Conservation (phyloP, 2,329 filamentous ascomycete species). For the Neonectria ditissima region DNA sequence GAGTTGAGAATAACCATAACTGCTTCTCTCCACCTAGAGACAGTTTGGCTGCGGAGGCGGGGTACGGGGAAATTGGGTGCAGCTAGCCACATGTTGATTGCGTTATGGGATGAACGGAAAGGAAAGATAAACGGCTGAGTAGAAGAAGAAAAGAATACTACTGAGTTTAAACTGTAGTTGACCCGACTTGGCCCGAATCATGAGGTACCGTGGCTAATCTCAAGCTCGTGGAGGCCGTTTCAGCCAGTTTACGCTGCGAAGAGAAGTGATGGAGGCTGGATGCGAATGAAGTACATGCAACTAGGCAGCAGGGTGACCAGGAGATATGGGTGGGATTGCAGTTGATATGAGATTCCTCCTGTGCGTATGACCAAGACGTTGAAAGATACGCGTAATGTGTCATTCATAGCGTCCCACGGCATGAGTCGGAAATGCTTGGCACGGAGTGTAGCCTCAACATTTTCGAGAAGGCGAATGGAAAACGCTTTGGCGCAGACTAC, state of each 20-base stretch:
- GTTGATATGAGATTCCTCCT: too few relatives aligned
- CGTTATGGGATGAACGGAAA: slow-evolving; percentile 14
- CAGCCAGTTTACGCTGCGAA: neutral
- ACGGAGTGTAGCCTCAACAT: slow-evolving; percentile 15
- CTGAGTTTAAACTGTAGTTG: neutral
- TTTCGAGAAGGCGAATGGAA: slow-evolving; percentile 20
- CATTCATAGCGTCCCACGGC: slow-evolving; percentile 4
- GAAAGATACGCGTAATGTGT: slow-evolving; percentile 5
- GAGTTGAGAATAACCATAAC: neutral
- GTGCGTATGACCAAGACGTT: neutral
- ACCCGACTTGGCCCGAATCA: neutral
- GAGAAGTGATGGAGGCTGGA: neutral
- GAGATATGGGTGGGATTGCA: neutral
- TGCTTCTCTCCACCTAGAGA: neutral
- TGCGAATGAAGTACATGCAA: too few relatives aligned
- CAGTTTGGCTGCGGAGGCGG: slow-evolving; percentile 11
- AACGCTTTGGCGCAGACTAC: neutral
- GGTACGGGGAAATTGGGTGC: slow-evolving; percentile 29
- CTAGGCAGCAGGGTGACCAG: neutral
- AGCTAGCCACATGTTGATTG: slow-evolving; percentile 15
- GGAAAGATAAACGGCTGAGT: neutral
- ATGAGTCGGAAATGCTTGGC: slow-evolving; percentile 6
- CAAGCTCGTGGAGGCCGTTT: neutral
- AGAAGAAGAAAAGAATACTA: neutral
- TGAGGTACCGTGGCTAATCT: neutral